These are phyloP conservation scores for Paramecium sonneborni DNA, from an alignment of 73 alveolate species.

Conservation along the genomic window DNA sequence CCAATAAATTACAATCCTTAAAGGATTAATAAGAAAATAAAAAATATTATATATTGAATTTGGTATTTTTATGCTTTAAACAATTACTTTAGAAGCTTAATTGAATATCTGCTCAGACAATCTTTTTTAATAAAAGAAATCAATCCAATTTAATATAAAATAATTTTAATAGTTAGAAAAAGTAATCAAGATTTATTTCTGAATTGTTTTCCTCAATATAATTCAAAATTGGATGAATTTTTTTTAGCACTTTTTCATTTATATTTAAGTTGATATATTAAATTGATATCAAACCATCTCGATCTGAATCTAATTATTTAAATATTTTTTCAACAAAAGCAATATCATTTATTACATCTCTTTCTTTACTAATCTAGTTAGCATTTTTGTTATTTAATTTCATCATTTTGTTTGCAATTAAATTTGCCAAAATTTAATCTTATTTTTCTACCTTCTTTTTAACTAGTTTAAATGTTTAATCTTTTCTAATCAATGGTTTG, in stretches of 20 bases:
- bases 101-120: background rate
- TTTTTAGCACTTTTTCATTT: background rate
- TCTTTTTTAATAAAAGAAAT: background rate
- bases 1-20: background rate
- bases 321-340: background rate
- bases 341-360: background rate
- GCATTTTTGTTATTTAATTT: background rate
- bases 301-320: constrained; percentile 30
- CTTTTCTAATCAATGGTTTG: background rate
- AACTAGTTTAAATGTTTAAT: background rate
- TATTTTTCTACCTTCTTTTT: background rate
- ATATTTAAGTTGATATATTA: constrained; percentile 39
- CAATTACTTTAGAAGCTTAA: background rate
- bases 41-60: background rate
- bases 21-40: background rate
- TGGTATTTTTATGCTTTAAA: background rate
- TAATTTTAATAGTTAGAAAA: background rate
- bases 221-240: constrained; percentile 26
- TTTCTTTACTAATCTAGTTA: background rate
- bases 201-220: background rate
- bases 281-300: constrained; percentile 24
- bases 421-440: background rate
- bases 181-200: constrained; percentile 8
- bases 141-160: background rate
- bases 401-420: background rate